Percentiles rank a stretch among this genome's conserved stretches.
phyloP scores from a whole-genome alignment of 805 yeast species.

The Grigorovia jiainica region DNA sequence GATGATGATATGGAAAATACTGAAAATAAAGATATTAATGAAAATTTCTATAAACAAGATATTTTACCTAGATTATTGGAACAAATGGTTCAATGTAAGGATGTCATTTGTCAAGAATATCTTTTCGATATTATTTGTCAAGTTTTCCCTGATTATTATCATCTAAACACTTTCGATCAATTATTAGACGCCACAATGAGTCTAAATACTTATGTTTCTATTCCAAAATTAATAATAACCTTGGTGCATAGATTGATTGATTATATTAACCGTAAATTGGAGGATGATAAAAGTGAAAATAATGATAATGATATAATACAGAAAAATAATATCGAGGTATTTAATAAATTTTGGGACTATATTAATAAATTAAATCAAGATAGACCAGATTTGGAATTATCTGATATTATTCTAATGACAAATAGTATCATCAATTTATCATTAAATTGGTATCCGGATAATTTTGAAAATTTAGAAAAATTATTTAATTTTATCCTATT shows the following conservation, averaged over 20 bases:
- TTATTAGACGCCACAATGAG: slow-evolving; percentile 57
- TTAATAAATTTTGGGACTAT: slow-evolving; percentile 59
- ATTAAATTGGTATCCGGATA: slow-evolving; percentile 55
- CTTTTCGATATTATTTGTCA: slow-evolving; percentile 84
- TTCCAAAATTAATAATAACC: slow-evolving; percentile 55
- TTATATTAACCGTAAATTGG: slow-evolving; percentile 7
- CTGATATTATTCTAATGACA: slow-evolving; percentile 54
- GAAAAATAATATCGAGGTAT: too few relatives aligned
- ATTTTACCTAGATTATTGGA: slow-evolving; percentile 76
- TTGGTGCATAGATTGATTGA: slow-evolving; percentile 55
- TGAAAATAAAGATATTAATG: not conserved
- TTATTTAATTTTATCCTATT: slow-evolving; percentile 47
- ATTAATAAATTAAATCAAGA: slow-evolving; percentile 43
- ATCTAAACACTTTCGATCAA: slow-evolving; percentile 58
- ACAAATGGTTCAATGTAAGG: slow-evolving; percentile 88
- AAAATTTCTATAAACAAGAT: slow-evolving; percentile 31
- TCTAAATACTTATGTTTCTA: slow-evolving; percentile 61
- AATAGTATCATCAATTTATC: slow-evolving; percentile 59
- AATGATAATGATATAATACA: slow-evolving; percentile 28
- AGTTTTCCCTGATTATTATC: slow-evolving; percentile 91
- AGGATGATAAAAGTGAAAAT: slow-evolving; percentile 3
- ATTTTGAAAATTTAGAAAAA: slow-evolving; percentile 48
- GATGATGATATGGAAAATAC: slow-evolving; percentile 33
- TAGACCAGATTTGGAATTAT: slow-evolving; percentile 58
- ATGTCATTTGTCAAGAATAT: slow-evolving; percentile 86